These are phyloP conservation scores for Colletotrichum tropicicola DNA, from an alignment of 2,329 filamentous ascomycete species.

Conservation along the genomic window DNA sequence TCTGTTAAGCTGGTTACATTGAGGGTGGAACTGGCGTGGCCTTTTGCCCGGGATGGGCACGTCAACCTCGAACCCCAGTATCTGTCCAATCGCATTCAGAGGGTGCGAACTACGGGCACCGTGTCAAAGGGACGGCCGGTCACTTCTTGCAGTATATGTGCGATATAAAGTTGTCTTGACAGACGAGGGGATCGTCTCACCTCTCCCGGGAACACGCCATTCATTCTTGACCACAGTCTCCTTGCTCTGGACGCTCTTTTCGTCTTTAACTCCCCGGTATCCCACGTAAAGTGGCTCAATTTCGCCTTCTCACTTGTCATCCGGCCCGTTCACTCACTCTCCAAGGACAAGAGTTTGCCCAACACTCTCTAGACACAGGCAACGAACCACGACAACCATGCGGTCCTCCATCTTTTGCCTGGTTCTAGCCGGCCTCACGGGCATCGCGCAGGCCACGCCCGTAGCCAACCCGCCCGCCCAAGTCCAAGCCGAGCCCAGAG, in stretches of 20 bases:
- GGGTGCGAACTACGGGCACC: neutral
- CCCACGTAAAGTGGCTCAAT: neutral
- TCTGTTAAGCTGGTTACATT: constrained; percentile 4
- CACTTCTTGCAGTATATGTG: neutral
- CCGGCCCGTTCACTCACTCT: neutral
- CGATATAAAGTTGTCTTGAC: constrained; percentile 14
- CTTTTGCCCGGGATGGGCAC: neutral
- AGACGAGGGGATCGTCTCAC: constrained; percentile 11
- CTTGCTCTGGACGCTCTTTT: constrained; percentile 1
- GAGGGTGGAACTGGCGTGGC: neutral
- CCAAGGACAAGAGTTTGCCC: neutral
- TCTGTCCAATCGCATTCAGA: constrained; percentile 1
- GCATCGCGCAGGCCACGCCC: constrained; percentile 12
- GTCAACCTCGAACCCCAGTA: neutral
- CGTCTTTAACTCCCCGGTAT: neutral
- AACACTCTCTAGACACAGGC: neutral
- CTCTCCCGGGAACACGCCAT: neutral
- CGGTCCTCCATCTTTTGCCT: constrained; percentile 13
- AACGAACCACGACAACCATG: neutral
- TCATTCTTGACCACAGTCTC: constrained; percentile 1
- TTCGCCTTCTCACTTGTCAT: neutral
- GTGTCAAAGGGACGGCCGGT: neutral
- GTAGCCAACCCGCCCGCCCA: neutral
- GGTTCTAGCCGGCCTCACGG: constrained; percentile 3
- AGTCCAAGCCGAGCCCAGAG: neutral